Evolutionary conservation across 805 yeast genomes (phyloP).

Genomic region (Candida palmyrensis): DNA sequence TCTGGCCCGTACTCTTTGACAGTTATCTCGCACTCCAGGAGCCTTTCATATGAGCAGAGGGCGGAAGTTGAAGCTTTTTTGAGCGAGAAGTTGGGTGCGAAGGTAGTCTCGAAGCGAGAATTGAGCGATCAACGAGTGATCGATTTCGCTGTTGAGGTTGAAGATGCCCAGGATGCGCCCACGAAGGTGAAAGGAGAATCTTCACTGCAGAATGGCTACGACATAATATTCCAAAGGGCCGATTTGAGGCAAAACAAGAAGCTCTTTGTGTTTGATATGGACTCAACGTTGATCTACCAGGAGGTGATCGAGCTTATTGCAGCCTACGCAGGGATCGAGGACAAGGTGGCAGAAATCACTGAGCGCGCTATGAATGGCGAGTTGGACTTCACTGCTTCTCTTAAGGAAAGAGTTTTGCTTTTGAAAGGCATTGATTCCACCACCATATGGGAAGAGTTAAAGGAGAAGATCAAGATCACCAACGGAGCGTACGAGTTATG

Average conservation of each 20-base stretch:
- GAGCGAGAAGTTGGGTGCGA: no score
- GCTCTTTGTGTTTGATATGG: conserved; percentile 93
- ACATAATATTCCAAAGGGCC: conserved; percentile 27
- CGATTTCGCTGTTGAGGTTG: conserved; percentile 12
- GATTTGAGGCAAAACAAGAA: conserved; percentile 32
- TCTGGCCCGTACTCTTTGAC: conserved; percentile 11
- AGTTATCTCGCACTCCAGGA: conserved; percentile 16
- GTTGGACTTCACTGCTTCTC: conserved; percentile 80
- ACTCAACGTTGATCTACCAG: conserved; percentile 90
- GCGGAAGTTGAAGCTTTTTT: conserved; percentile 14
- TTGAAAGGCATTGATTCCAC: conserved; percentile 75
- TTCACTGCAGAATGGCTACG: conserved; percentile 13
- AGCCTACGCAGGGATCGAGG: conserved; percentile 86
- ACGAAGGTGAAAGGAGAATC: conserved; percentile 6
- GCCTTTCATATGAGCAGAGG: conserved; percentile 11
- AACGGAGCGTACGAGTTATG: conserved; percentile 79
- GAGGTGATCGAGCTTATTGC: conserved; percentile 97
- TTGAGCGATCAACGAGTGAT: conserved; percentile 6
- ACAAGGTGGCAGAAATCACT: conserved; percentile 81
- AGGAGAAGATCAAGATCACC: conserved; percentile 66
- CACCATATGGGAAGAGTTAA: conserved; percentile 73
- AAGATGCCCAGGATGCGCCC: conserved; percentile 10
- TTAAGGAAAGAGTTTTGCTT: conserved; percentile 69
- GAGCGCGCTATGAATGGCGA: conserved; percentile 97
- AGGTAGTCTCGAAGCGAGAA: no score